Base-by-base conservation (phyloP, 2,329 filamentous ascomycete genomes). In the Pseudocercospora musae region DNA sequence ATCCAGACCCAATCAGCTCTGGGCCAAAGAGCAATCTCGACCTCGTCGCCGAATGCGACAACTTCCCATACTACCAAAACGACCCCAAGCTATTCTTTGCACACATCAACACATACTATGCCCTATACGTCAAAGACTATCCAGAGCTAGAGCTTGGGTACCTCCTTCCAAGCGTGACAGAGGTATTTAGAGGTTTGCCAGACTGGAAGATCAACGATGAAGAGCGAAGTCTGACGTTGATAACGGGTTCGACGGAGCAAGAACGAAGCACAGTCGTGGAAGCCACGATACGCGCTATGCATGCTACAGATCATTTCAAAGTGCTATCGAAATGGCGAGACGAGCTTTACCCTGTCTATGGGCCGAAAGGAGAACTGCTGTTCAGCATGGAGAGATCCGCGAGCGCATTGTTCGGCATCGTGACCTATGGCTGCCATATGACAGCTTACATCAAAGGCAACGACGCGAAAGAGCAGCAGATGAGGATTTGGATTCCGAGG, bases 401-500 rank as follows among this genome's bases (percentile, higher is more conserved):
- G 5, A 85, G 85, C 60, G 85, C 88, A 0, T 78, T 96, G 8
- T 87, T 96, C 53, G 92, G 92, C 1, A 82, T 89, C 1, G 85
- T 89, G 68, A 87, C 88, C 7, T 96, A 92, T 73, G 92, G 92
- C 20, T 86, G 92, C 31, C 76, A 96, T 75, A 86, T 96, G 84
- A 90, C 86, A 27, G 90, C 85, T 4, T 96, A 90, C 71, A 59
- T 64, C 54, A 66, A 66, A 69, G 76, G 40, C 72, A 78, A 69
- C 11, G 65, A 68, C 25, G 72, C 71, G 21, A 79, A 82, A 29
- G 71, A 77, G 2, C 78, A 71, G 48, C 88, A 87, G 18, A 78
- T 96, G 49, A 88, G 87, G 71, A 82, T 99, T 44, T 98, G 95
- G 94, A 85, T 96, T 1, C 90, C 95, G 3, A 84, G 88, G 50